Percentiles rank a stretch among this genome's conserved stretches.
Conservation (phyloP, 2,329 filamentous ascomycete genomes). For the Helotiales sp. region DNA sequence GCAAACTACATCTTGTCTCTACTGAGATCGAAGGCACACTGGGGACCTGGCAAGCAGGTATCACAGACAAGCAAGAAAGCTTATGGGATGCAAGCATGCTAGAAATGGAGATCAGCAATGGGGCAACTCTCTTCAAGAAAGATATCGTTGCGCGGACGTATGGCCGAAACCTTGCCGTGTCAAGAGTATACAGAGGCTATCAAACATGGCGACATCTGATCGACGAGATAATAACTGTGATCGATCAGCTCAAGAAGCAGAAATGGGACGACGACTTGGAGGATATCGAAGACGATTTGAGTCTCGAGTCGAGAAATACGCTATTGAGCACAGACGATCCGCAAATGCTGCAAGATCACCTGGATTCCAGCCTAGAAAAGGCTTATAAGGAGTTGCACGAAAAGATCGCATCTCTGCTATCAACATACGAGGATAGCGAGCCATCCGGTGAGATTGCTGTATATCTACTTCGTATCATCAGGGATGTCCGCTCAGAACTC, state of each 20-base stretch:
- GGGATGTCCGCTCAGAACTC: constrained; percentile 70
- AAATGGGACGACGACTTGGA: constrained; percentile 74
- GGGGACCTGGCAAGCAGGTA: constrained; percentile 56
- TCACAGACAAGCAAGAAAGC: constrained; percentile 50
- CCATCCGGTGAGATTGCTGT: constrained; percentile 55
- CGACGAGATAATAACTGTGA: constrained; percentile 61
- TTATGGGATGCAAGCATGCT: constrained; percentile 70
- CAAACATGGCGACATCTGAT: constrained; percentile 73
- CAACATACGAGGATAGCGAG: constrained; percentile 43
- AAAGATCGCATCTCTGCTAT: constrained; percentile 53
- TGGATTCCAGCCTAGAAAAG: constrained; percentile 55
- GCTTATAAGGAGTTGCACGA: constrained; percentile 60
- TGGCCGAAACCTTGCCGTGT: constrained; percentile 69
- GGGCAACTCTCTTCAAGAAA: constrained; percentile 67
- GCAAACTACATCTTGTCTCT: constrained; percentile 64
- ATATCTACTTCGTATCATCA: constrained; percentile 72
- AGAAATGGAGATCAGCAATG: constrained; percentile 63
- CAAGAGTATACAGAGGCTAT: constrained; percentile 62
- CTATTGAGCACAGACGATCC: constrained; percentile 74
- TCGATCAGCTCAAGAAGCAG: constrained; percentile 65
- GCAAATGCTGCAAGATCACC: constrained; percentile 56
- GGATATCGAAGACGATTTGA: constrained; percentile 72
- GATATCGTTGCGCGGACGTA: constrained; percentile 69
- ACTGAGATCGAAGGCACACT: constrained; percentile 63
- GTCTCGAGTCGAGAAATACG: constrained; percentile 64